Base-by-base conservation (phyloP, 2,329 filamentous ascomycete species). In the Colletotrichum australisinense region DNA sequence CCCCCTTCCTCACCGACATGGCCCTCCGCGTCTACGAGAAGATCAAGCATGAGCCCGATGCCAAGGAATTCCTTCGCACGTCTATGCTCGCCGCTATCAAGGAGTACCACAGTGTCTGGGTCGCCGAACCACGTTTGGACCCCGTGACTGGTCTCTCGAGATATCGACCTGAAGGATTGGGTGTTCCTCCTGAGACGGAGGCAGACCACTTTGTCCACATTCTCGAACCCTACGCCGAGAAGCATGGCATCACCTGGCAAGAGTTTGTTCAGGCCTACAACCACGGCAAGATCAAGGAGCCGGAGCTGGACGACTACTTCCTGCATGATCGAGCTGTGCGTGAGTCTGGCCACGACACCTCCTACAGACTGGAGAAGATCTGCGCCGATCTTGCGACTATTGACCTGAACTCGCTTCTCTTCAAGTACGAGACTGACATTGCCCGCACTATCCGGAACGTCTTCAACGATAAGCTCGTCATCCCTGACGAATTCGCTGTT, bases 1-100 rank as follows among this genome's bases (percentile, higher is more conserved):
- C 97, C 2, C 97, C 97, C 0, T 98, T 99, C 85, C 86, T 99
- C 69, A 99, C 97, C 1, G 97, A 99, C 83, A 98, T 99, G 95
- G 94, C 96, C 12, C 87, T 98, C 63, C 93, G 95, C 68, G 95
- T 98, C 55, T 98, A 97, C 81, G 95, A 98, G 78, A 93, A 93
- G 80, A 98, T 98, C 83, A 95, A 95, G 85, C 92, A 95, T 77
- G 93, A 97, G 81, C 91, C 93, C 0, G 94, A 91, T 62, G 91
- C 95, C 1, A 83, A 91, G 63, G 94, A 98, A 0, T 98, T 98
- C 82, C 87, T 99, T 75, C 90, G 91, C 38, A 89, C 89, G 19
- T 91, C 95, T 7, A 94, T 95, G 35, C 88, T 98, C 52, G 96
- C 97, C 7, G 97, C 96, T 12, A 98, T 98, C 86, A 99, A 98